Evolutionary conservation across 306 rosid genomes (phyloP), one percentile per base, ranked within the genome.

Genomic region (Mucuna pruriens): DNA sequence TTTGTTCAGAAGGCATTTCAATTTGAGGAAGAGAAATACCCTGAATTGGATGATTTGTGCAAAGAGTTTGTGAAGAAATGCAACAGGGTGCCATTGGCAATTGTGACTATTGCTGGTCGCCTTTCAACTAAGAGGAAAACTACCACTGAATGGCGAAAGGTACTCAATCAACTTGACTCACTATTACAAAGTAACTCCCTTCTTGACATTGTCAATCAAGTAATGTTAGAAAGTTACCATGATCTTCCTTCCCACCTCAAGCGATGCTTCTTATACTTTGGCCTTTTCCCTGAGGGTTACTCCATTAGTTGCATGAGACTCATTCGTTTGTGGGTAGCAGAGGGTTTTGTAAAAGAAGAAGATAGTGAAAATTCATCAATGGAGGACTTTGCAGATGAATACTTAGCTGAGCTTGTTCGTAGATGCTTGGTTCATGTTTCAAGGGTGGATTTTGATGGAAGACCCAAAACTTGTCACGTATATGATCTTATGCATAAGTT

Each of bases 231-330:
- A 58, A 58, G 65, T 26, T 58, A 58, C 72, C 7, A 45, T 15
- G 85, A 67, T 67, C 85, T 75, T 17, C 33, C 64, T 45, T 76
- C 9, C 12, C 70, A 69, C n/a, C 82, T 82, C 4, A 82, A 76
- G 45, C 3, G 17, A 1, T 76, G 85, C 48, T 58, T 76, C 66
- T 69, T 76, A 19, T 82, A 68, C 65, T 69, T 82, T 20, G 36
- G 85, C 15, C 49, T 76, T 39, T 82, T 82, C 20, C 85, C 78
- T 0, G 29, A 69, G 45, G 82, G 12, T 38, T 17, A 68, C 9
- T 68, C 73, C 10, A 76, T 83, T 49, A 48, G 49, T 15, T 54
- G 63, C 10, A 4, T 10, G 44, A 62, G 69, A 9, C 44, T 62
- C 1, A 3, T 33, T 62, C 39, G 38, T 29, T 62, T 62, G 44